Evolutionary conservation across 768 basidiomycete genomes (phyloP).

Genomic region (Suillus placidus): DNA sequence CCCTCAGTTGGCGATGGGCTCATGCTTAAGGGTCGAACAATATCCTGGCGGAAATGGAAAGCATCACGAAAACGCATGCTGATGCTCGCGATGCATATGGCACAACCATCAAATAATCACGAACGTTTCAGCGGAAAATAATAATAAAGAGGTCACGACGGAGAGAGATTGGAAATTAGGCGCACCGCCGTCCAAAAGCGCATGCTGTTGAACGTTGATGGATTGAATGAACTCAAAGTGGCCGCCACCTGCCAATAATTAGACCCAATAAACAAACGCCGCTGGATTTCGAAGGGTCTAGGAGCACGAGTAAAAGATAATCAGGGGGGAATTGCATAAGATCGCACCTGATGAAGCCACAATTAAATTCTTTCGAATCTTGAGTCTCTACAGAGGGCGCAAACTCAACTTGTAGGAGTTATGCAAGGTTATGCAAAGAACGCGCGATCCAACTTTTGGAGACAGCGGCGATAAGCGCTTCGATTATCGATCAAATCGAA

Average conservation of each 20-base stretch:
- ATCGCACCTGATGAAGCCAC: background rate
- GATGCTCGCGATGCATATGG: conserved; percentile 7
- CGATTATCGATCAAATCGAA: conserved; percentile 27
- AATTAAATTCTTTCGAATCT: background rate
- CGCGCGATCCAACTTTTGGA: conserved; percentile 1
- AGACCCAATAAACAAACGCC: background rate
- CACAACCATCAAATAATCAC: conserved; percentile 6
- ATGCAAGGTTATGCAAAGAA: background rate
- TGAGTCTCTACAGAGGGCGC: background rate
- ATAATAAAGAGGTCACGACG: conserved; percentile 2
- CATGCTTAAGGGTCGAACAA: conserved; percentile 1
- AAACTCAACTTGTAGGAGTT: background rate
- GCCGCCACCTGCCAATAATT: conserved; percentile 1
- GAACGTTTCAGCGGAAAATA: conserved; percentile 7
- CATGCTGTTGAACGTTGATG: background rate
- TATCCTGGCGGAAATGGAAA: conserved; percentile 7
- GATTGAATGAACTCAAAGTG: conserved; percentile 4
- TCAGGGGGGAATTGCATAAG: background rate
- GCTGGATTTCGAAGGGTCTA: background rate
- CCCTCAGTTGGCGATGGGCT: background rate
- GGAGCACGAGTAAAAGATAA: background rate
- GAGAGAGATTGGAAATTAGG: conserved; percentile 6
- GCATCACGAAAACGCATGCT: conserved; percentile 7
- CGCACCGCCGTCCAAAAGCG: conserved; percentile 6
- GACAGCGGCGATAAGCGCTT: conserved; percentile 23